phyloP scores from a whole-genome alignment of 345 rosid genomes.

The Diplotaxis tenuifolia region DNA sequence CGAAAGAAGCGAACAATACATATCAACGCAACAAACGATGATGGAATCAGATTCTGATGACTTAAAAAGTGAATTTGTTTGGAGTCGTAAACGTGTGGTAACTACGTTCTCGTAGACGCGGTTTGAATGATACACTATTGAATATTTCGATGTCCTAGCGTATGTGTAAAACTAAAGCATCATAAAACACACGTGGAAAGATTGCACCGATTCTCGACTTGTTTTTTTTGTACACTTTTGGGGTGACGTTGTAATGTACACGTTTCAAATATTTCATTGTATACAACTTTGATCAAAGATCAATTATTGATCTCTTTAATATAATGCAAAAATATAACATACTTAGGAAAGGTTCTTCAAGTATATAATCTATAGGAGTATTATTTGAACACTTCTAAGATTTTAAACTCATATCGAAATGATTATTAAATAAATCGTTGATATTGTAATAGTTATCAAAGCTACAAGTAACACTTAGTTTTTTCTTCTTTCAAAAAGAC shows the following conservation, averaged over 20 bases:
- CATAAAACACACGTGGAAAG: conserved; percentile 2
- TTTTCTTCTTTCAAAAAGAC: not conserved
- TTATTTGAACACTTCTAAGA: not conserved
- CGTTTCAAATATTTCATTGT: conserved; percentile 2
- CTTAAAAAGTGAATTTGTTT: conserved; percentile 2
- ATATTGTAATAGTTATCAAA: not conserved
- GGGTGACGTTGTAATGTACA: conserved; percentile 2
- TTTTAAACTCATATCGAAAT: not conserved
- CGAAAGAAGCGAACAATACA: not conserved
- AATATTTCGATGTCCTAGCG: conserved; percentile 11
- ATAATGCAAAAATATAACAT: not conserved
- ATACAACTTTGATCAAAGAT: not conserved
- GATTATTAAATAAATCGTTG: not conserved
- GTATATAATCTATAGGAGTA: not conserved
- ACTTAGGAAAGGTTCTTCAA: not conserved
- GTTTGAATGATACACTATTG: not conserved
- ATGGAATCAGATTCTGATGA: conserved; percentile 13
- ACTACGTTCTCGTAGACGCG: conserved; percentile 13
- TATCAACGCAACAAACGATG: conserved; percentile 4
- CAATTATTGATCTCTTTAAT: not conserved
- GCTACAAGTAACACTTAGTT: not conserved
- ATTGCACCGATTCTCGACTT: not conserved
- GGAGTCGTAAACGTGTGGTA: conserved; percentile 15
- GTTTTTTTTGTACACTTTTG: not conserved
- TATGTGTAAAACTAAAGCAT: conserved; percentile 22